phyloP scores from a whole-genome alignment of 2,329 filamentous ascomycete genomes.

The Sphaerulina vaccinii region DNA sequence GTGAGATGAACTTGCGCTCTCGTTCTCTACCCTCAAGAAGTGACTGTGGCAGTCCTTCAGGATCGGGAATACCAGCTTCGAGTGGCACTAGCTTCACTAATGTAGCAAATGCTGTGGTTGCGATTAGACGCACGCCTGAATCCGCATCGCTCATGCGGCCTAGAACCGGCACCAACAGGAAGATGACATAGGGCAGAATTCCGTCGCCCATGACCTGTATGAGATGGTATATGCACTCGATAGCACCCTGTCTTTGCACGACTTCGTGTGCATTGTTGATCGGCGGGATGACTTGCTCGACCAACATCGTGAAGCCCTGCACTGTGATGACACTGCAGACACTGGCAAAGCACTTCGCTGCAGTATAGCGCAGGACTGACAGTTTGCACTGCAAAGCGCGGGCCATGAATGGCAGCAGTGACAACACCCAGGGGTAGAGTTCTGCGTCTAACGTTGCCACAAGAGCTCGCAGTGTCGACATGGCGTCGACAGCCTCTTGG shows the following conservation, averaged over 20 bases:
- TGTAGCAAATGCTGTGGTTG: constrained; percentile 95
- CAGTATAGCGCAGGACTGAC: constrained; percentile 92
- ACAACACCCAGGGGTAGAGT: constrained; percentile 76
- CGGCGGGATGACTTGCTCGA: constrained; percentile 86
- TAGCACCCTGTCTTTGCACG: constrained; percentile 85
- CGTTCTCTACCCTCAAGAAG: constrained; percentile 86
- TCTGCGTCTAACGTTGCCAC: constrained; percentile 80
- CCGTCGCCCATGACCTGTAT: constrained; percentile 98
- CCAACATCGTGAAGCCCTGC: constrained; percentile 91
- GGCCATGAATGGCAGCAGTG: constrained; percentile 79
- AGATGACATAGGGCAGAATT: constrained; percentile 96
- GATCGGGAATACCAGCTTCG: constrained; percentile 95
- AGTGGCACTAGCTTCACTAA: constrained; percentile 95
- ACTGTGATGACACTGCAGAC: constrained; percentile 96
- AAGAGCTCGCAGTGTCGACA: constrained; percentile 89
- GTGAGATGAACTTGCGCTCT: constrained; percentile 93
- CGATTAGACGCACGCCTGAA: constrained; percentile 88
- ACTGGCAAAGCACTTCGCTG: constrained; percentile 94
- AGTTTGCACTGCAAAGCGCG: constrained; percentile 84
- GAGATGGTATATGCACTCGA: constrained; percentile 92
- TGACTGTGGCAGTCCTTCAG: constrained; percentile 85
- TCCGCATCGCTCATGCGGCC: constrained; percentile 98
- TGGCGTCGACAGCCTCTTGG: constrained; percentile 88
- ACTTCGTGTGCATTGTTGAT: constrained; percentile 90
- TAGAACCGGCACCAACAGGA: constrained; percentile 94